Evolutionary conservation across 768 basidiomycete genomes (phyloP).

Genomic region (Suillus paluster): DNA sequence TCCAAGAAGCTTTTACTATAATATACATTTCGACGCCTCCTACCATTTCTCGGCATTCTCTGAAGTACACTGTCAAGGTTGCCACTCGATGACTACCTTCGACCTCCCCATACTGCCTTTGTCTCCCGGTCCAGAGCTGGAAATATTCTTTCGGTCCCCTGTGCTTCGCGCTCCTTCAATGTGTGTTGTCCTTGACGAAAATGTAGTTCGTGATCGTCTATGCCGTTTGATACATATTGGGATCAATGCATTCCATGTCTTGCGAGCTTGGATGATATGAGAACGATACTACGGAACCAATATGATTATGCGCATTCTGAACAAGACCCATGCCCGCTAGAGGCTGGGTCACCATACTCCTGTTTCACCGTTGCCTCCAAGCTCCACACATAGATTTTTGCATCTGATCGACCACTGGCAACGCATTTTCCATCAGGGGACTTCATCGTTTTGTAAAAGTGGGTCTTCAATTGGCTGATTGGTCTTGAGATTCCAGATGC

Average conservation of each 20-base stretch:
- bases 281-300: neutral
- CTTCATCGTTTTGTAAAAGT: no score
- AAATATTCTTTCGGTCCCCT: neutral
- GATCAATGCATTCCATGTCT: neutral
- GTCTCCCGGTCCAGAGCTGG: neutral
- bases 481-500: constrained; percentile 2
- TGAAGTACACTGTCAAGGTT: neutral
- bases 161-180: neutral
- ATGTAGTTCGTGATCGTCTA: neutral
- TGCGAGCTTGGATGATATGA: no score
- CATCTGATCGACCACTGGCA: constrained; percentile 79
- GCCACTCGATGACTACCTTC: neutral
- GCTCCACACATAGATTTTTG: constrained; percentile 80
- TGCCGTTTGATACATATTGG: neutral
- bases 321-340: no score
- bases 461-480: no score
- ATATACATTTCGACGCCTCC: no score
- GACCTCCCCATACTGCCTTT: neutral
- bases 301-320: no score
- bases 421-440: constrained; percentile 81
- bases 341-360: no score
- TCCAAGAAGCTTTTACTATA: no score
- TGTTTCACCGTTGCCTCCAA: no score
- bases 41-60: neutral
- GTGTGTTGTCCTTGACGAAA: neutral